Percentiles rank a stretch among this genome's conserved stretches.
Evolutionary conservation across 2,329 filamentous ascomycete genomes (phyloP).

Genomic region (Ophiostoma quercus): DNA sequence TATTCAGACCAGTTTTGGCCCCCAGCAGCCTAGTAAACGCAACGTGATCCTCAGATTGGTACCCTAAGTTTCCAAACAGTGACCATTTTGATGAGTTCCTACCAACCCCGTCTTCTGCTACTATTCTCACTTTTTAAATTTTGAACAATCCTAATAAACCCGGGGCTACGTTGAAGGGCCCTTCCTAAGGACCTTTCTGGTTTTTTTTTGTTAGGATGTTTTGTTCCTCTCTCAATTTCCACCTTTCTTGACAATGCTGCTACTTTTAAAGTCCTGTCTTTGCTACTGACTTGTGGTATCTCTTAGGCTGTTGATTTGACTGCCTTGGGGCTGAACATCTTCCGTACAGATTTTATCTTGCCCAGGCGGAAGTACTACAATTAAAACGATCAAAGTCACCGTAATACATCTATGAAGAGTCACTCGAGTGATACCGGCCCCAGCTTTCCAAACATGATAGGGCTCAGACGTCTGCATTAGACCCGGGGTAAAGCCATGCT

Average conservation of each 20-base stretch:
- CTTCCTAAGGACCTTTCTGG: background rate
- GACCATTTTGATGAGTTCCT: background rate
- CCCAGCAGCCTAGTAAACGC: background rate
- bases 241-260: background rate
- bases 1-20: background rate
- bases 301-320: too few relatives aligned
- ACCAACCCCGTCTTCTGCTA: too few relatives aligned
- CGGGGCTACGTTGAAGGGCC: background rate
- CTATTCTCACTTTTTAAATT: too few relatives aligned
- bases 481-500: background rate
- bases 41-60: background rate
- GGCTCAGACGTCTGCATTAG: background rate
- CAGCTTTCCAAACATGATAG: background rate
- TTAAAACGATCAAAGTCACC: too few relatives aligned
- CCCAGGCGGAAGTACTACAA: background rate
- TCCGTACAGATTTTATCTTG: background rate
- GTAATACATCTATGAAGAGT: background rate
- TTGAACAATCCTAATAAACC: too few relatives aligned
- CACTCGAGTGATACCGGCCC: background rate
- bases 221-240: too few relatives aligned
- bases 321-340: too few relatives aligned
- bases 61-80: background rate
- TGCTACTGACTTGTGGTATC: too few relatives aligned
- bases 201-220: background rate
- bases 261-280: background rate